Base-by-base conservation (phyloP, 352 stramenopile species). In the Paralagenidium karlingii region DNA sequence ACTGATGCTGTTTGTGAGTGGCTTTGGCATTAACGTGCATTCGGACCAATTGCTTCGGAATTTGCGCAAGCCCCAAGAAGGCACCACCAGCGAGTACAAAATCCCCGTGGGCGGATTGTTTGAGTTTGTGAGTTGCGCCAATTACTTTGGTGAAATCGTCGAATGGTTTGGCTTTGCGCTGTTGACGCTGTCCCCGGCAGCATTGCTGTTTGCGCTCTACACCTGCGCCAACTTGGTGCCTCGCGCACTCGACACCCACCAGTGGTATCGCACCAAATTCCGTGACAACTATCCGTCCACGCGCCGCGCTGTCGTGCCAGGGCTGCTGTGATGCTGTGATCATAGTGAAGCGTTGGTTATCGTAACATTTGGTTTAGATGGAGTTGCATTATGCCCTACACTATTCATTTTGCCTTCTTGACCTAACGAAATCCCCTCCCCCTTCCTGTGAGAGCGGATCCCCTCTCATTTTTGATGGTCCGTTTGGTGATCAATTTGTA, bases 141-240 rank as follows among this genome's bases (percentile, higher is more conserved):
- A 87, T 53, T 81, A 82, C 44, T 56, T 87, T 24, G 69, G 67
- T 9, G 73, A 87, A 37, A 55, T 82, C n/a, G 45, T 87, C 36
- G 69, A 87, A 44, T 87, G 73, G 73, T 52, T 42, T 8, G 73
- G 73, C 41, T 87, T 70, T 68, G 63, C 54, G 13, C 19, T 87
- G 32, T 34, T 82, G 37, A 61, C 65, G 24, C 54, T 60, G 54
- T 84, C 73, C 22, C 63, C 63, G 3, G 63, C 67, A 5, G 63
- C 60, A 19, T 50, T 55, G 24, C 73, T 58, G 5, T 73, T 77
- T 29, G 55, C 43, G n/a, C 47, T 73, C 24, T 73, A 77, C 52
- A 59, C 58, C 30, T 54, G 55, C 18, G 60, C 58, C 21, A 76
- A 76, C 39, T 58, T 76, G 21, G 54, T 71, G 15, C 63, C 60